Conservation (phyloP, 2,329 filamentous ascomycete species). For the Colletotrichum ledebouriae region DNA sequence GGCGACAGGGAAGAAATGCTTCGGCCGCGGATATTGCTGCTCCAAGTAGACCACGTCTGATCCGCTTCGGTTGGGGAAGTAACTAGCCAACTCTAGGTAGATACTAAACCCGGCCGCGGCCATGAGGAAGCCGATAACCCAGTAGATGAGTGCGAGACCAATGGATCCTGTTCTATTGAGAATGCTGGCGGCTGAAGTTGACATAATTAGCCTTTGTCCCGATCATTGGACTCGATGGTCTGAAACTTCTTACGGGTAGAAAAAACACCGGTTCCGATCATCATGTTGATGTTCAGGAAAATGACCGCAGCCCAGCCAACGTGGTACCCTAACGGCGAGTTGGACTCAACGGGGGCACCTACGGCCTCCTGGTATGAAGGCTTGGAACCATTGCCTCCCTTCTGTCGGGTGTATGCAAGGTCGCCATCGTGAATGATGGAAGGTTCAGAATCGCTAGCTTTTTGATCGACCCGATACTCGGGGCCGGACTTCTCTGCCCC, state of each 20-base stretch:
- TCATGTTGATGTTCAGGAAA: constrained; percentile 72
- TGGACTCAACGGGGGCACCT: constrained; percentile 71
- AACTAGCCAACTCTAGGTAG: constrained; percentile 74
- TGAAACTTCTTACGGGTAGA: constrained; percentile 67
- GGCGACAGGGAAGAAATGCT: constrained; percentile 73
- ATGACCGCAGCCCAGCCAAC: constrained; percentile 69
- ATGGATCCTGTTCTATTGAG: constrained; percentile 71
- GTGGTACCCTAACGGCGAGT: constrained; percentile 71
- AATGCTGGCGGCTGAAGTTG: constrained; percentile 65
- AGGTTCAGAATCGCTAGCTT: constrained; percentile 46
- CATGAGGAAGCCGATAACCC: constrained; percentile 73
- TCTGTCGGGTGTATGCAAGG: constrained; percentile 57
- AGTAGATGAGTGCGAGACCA: constrained; percentile 73
- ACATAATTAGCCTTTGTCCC: neutral
- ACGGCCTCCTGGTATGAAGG: constrained; percentile 71
- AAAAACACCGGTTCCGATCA: constrained; percentile 75
- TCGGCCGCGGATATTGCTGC: constrained; percentile 74
- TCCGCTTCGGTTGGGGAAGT: constrained; percentile 76
- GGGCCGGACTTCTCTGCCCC: constrained; percentile 27
- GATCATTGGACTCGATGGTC: neutral
- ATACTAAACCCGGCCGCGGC: constrained; percentile 67
- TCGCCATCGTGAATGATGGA: constrained; percentile 54
- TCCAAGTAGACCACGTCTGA: constrained; percentile 78
- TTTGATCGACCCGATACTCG: constrained; percentile 17
- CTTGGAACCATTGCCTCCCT: constrained; percentile 63